Conservation (phyloP, 306 rosid genomes). For the Delonix regia region DNA sequence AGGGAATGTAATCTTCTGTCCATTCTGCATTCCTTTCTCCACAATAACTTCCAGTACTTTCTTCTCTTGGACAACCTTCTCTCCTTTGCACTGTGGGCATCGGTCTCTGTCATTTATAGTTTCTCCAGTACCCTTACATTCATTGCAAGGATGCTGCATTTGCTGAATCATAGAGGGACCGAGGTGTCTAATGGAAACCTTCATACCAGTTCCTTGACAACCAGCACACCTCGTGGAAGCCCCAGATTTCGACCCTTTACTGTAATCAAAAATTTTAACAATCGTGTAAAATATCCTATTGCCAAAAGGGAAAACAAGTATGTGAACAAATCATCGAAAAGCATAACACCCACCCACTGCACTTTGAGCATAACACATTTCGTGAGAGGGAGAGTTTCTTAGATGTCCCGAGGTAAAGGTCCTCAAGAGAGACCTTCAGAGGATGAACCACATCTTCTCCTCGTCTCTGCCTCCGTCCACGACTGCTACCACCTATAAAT, state of each 20-base stretch:
- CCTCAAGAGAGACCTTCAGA: conserved; percentile 91
- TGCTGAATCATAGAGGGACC: conserved; percentile 98
- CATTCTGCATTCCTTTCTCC: conserved; percentile 96
- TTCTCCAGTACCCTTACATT: conserved; percentile 96
- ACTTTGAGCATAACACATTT: conserved; percentile 77
- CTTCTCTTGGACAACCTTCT: conserved; percentile 94
- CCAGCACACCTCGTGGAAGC: conserved; percentile 86
- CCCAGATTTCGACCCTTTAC: conserved; percentile 95
- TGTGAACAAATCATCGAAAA: neutral
- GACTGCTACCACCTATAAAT: conserved; percentile 76
- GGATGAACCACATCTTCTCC: conserved; percentile 97
- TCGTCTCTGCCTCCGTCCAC: conserved; percentile 94
- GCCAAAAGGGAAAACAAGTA: neutral
- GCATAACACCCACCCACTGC: conserved; percentile 72
- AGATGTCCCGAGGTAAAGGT: conserved; percentile 77
- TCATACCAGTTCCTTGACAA: conserved; percentile 97
- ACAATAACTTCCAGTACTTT: conserved; percentile 88
- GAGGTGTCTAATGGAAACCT: conserved; percentile 87
- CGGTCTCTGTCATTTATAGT: conserved; percentile 90
- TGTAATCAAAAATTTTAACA: conserved; percentile 38
- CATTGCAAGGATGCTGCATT: conserved; percentile 97
- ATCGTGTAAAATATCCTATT: neutral
- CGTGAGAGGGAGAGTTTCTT: conserved; percentile 97
- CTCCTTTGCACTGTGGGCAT: conserved; percentile 87
- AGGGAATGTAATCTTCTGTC: conserved; percentile 86